Conservation (phyloP, 768 basidiomycete genomes). For the Rhodotorula paludigena region DNA sequence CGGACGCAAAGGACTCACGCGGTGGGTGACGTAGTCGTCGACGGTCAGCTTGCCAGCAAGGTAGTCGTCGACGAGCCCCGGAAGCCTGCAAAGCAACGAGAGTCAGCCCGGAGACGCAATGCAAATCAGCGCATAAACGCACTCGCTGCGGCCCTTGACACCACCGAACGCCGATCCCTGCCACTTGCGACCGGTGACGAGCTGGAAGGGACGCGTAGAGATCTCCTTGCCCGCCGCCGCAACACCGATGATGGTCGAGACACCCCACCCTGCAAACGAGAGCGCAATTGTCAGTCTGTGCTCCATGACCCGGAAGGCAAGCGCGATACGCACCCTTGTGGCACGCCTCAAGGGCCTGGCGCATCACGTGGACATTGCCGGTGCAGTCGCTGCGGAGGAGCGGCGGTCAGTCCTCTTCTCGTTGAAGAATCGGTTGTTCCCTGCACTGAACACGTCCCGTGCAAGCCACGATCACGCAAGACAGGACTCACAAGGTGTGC, state of each 20-base stretch:
- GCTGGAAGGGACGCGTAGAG: slow-evolving; percentile 72
- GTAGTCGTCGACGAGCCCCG: slow-evolving; percentile 58
- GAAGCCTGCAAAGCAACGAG: slow-evolving; percentile 1
- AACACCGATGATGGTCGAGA: slow-evolving; percentile 91
- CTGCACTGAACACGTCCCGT: too few relatives aligned
- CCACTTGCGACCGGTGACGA: slow-evolving; percentile 87
- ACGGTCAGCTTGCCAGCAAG: slow-evolving; percentile 71
- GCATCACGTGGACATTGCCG: slow-evolving; percentile 61
- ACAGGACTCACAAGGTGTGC: slow-evolving; percentile 63
- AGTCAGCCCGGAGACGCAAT: background rate
- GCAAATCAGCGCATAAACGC: background rate
- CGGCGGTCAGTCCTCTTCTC: too few relatives aligned
- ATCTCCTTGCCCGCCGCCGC: slow-evolving; percentile 96
- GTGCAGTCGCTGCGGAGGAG: slow-evolving; percentile 63
- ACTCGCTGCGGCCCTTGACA: slow-evolving; percentile 91
- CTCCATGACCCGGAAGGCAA: background rate
- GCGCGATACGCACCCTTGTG: slow-evolving; percentile 65
- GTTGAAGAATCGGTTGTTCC: background rate
- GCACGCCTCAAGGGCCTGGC: slow-evolving; percentile 86
- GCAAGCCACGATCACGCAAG: too few relatives aligned
- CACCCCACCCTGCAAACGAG: slow-evolving; percentile 63
- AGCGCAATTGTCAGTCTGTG: background rate
- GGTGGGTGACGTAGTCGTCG: slow-evolving; percentile 92
- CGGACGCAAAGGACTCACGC: slow-evolving; percentile 56
- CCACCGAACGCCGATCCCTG: slow-evolving; percentile 94